Base-by-base conservation (phyloP, 2,329 filamentous ascomycete genomes). In the Colletotrichum incanum region DNA sequence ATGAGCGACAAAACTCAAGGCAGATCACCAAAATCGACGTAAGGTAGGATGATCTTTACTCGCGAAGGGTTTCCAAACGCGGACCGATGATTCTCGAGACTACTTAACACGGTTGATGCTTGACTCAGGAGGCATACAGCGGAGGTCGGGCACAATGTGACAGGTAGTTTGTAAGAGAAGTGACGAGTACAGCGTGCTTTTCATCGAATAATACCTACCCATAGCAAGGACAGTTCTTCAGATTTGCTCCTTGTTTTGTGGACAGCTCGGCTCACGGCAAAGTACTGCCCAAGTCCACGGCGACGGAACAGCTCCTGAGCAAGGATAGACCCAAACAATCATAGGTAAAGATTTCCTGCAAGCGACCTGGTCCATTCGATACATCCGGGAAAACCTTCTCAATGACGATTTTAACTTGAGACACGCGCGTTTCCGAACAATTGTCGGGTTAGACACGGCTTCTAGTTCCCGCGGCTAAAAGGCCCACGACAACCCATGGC, bases 381-480 rank as follows among this genome's bases (percentile, higher is more conserved):
- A 20, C 7, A 49, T 23, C 6, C 26, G 9, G 43, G n/a, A 20
- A 49, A 62, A 49, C 59, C 31, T 50, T n/a, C 43, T 18, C 8
- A 31, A 9, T 2, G 31, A 56, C 47, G 20, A 67, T 61, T 50
- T 20, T 31, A 67, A 67, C 11, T 41, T 43, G 64, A 71, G 49
- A 71, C 68, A 31, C 26, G 26, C 16, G 12, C 16, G 31, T 50
- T 37, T 34, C 8, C 8, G 20, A 20, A 9, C 20, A 43, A 26
- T 20, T 41, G 12, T 26, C 20, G 28, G 41, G 18, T 18, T 26
- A 31, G 28, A 18, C 23, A 26, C 34, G 20, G 11, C 31, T 31
- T 20, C 23, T n/a, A 61, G 47, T 41, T 67, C 50, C 63, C 55
- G 55, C 55, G 47, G 63, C 34, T 26, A 55, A 55, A 60, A 56